Evolutionary conservation across 2,329 filamentous ascomycete species (phyloP).

Genomic region (Cercospora sp.): DNA sequence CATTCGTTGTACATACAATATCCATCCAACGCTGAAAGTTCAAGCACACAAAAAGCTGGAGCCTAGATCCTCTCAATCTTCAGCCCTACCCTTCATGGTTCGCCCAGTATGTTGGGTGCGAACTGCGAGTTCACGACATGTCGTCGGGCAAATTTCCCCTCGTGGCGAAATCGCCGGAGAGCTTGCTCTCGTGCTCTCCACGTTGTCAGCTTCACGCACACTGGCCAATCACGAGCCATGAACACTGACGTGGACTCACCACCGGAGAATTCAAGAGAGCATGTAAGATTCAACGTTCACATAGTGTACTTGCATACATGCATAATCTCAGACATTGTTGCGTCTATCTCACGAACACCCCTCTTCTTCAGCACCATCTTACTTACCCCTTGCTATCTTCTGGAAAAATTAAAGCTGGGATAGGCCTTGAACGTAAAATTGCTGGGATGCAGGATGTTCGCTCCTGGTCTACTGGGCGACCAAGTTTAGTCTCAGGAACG

Average conservation of each 20-base stretch:
- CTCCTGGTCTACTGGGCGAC: background rate
- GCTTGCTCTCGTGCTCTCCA: background rate
- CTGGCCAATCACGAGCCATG: background rate
- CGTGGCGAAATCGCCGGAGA: slow-evolving; percentile 4
- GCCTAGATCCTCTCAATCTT: background rate
- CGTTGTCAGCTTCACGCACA: background rate
- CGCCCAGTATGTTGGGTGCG: background rate
- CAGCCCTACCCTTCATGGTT: background rate
- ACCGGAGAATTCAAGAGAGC: background rate
- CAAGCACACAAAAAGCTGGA: background rate
- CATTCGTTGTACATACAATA: slow-evolving; percentile 2
- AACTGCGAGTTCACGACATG: background rate
- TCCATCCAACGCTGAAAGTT: background rate
- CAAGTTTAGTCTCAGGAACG: background rate
- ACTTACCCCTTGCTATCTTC: background rate
- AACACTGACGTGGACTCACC: background rate
- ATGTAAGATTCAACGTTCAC: background rate
- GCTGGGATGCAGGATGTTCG: background rate
- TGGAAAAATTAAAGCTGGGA: background rate
- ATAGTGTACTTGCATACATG: background rate
- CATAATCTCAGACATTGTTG: background rate
- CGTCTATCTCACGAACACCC: background rate
- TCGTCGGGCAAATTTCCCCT: background rate
- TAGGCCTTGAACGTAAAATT: background rate
- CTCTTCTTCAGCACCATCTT: background rate